Conservation (phyloP, 768 basidiomycete genomes). For the Leccinum subtestaceum region DNA sequence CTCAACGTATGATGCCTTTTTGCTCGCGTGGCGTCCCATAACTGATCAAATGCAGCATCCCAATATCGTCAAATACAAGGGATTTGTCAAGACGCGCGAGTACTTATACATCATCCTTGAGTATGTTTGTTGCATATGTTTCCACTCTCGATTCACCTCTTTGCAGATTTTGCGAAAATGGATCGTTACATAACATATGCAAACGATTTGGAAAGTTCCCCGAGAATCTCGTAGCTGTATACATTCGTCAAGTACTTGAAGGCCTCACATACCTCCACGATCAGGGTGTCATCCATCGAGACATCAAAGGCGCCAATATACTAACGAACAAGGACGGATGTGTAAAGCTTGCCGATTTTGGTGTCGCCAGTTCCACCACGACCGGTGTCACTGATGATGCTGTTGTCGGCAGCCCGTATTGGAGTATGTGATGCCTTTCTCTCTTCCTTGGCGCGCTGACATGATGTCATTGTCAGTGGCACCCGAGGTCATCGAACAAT, state of each 20-base stretch:
- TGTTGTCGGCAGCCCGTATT: constrained; percentile 97
- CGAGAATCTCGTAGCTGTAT: constrained; percentile 92
- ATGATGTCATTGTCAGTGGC: constrained; percentile 61
- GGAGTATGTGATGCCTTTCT: constrained; percentile 62
- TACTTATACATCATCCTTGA: constrained; percentile 97
- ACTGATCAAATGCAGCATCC: constrained; percentile 58
- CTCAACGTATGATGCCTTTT: constrained; percentile 64
- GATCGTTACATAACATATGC: constrained; percentile 90
- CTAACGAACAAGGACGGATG: constrained; percentile 98
- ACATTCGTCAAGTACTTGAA: constrained; percentile 94
- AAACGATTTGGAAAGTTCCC: constrained; percentile 99
- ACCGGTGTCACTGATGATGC: constrained; percentile 80
- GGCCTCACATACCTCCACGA: constrained; percentile 97
- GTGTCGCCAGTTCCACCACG: constrained; percentile 82
- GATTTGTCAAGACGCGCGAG: constrained; percentile 92
- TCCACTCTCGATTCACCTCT: constrained; percentile 8
- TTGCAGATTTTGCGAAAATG: constrained; percentile 92
- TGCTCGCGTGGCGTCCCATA: not conserved
- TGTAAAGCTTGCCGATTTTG: constrained; percentile 99
- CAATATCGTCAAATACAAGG: constrained; percentile 99
- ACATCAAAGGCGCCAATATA: constrained; percentile 99
- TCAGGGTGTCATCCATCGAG: constrained; percentile 98
- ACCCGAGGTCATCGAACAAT: constrained; percentile 97
- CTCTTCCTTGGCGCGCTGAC: constrained; percentile 6
- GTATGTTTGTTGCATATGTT: constrained; percentile 40